These are phyloP conservation scores for Cystobasidium slooffiae DNA, from an alignment of 1,284 basidiomycete species.

Conservation along the genomic window DNA sequence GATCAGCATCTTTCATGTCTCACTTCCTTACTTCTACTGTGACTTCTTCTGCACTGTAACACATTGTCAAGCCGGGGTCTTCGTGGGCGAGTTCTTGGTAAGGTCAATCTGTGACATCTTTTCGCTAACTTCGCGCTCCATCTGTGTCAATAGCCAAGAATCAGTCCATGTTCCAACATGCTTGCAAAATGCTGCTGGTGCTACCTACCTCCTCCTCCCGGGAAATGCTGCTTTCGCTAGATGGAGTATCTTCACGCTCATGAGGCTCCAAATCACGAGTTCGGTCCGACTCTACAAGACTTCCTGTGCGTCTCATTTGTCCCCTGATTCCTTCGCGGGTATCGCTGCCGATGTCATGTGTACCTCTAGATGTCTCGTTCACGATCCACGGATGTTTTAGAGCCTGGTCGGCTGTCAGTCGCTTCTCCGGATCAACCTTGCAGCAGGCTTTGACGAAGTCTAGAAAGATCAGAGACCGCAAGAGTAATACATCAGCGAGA, in stretches of 20 bases:
- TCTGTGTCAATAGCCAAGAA: neutral
- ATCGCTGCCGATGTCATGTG: slow-evolving; percentile 18
- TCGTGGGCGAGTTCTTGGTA: neutral
- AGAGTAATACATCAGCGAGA: no score
- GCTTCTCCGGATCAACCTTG: slow-evolving; percentile 70
- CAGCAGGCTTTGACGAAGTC: slow-evolving; percentile 78
- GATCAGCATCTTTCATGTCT: no score
- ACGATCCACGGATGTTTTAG: slow-evolving; percentile 61
- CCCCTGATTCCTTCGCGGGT: neutral
- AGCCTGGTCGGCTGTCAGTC: slow-evolving; percentile 77
- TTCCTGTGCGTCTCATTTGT: neutral
- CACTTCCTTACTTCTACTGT: neutral
- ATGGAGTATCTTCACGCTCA: slow-evolving; percentile 19
- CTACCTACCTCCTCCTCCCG: slow-evolving; percentile 10
- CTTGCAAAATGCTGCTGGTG: neutral
- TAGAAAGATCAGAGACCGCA: no score
- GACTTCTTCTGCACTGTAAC: neutral
- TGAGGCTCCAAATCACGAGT: slow-evolving; percentile 23
- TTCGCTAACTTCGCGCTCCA: slow-evolving; percentile 21
- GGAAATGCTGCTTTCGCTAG: neutral
- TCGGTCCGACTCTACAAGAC: slow-evolving; percentile 13
- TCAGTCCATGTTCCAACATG: neutral
- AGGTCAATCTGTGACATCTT: slow-evolving; percentile 27
- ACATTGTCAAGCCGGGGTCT: neutral
- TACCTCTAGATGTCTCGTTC: slow-evolving; percentile 16